Evolutionary conservation across 768 basidiomycete genomes (phyloP).

Genomic region (Dioszegia aurantiaca): DNA sequence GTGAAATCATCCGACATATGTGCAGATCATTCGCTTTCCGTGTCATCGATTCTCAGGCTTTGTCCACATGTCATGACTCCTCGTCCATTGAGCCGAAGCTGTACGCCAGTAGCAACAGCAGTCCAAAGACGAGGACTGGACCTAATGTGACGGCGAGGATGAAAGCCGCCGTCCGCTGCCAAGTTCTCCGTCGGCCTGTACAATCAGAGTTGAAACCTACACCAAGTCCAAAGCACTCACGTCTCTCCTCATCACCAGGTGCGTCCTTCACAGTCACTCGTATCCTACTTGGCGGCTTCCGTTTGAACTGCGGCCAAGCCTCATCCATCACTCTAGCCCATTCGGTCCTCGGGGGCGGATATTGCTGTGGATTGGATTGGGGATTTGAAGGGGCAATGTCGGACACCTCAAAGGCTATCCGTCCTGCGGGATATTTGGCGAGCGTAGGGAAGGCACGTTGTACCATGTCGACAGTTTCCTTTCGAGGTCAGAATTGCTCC

Average conservation of each 20-base stretch:
- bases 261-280: slow-evolving; percentile 14
- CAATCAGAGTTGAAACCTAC: not conserved
- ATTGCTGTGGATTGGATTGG: not conserved
- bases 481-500: no score
- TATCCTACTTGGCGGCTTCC: slow-evolving; percentile 14
- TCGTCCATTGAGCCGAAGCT: no score
- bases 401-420: slow-evolving; percentile 10
- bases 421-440: slow-evolving; percentile 10
- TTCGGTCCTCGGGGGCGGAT: slow-evolving; percentile 10
- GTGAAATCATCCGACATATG: no score
- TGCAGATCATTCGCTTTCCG: no score
- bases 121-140: no score
- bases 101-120: no score
- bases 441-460: slow-evolving; percentile 9
- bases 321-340: slow-evolving; percentile 16
- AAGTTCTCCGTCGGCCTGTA: not conserved
- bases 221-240: no score
- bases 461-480: slow-evolving; percentile 16
- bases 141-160: no score
- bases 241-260: slow-evolving; percentile 8
- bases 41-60: no score
- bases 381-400: slow-evolving; percentile 3
- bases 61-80: no score
- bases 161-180: not conserved
- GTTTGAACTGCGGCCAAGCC: slow-evolving; percentile 13